These are phyloP conservation scores for Eimeria tenella DNA, from an alignment of 169 alveolate species.

Conservation along the genomic window DNA sequence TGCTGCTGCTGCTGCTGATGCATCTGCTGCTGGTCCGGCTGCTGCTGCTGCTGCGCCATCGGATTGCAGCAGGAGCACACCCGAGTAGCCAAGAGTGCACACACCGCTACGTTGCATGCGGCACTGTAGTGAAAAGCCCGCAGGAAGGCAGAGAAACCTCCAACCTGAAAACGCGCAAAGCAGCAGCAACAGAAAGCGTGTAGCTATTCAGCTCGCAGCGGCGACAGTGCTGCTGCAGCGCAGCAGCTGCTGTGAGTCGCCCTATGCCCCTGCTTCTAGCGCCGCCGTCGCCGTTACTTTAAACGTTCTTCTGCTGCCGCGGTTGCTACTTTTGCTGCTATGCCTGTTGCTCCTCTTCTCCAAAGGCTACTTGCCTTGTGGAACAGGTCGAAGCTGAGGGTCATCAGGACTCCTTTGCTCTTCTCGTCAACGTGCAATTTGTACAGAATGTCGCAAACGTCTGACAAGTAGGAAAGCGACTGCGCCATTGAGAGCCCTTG, in stretches of 20 bases:
- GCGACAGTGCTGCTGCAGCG: conserved; percentile 28
- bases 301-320: background rate
- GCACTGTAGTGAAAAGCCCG: conserved; percentile 61
- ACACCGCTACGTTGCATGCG: conserved; percentile 72
- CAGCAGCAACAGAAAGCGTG: background rate
- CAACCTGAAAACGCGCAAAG: conserved; percentile 34
- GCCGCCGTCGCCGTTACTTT: background rate
- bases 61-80: conserved; percentile 68
- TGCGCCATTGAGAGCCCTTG: conserved; percentile 39
- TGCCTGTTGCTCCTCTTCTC: background rate
- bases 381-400: conserved; percentile 70
- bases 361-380: conserved; percentile 48
- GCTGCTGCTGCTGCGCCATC: conserved; percentile 29
- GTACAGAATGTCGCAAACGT: conserved; percentile 77
- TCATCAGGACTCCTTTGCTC: conserved; percentile 70
- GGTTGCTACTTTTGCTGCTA: background rate
- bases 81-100: conserved; percentile 43
- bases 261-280: background rate
- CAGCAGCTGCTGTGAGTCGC: background rate
- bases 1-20: conserved; percentile 9
- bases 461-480: conserved; percentile 58
- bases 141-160: conserved; percentile 67
- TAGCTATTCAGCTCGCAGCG: no score
- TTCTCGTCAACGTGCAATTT: conserved; percentile 75
- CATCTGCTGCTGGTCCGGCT: background rate